Evolutionary conservation across 768 basidiomycete species (phyloP), one percentile per base, ranked within the genome.

Genomic region (Hirschioporus abietinus): DNA sequence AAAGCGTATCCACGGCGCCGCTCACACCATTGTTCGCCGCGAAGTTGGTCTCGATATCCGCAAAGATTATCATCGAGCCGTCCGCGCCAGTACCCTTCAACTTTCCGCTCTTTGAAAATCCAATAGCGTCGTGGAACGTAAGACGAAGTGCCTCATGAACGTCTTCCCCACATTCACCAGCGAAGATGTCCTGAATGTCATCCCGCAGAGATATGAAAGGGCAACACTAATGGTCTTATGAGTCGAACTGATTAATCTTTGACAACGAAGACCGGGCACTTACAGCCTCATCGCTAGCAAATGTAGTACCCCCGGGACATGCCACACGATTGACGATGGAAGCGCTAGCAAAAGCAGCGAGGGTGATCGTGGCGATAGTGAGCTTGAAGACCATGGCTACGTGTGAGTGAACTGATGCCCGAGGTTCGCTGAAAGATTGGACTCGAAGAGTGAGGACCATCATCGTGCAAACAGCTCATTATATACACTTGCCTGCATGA

Each of bases 81-180:
- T 74, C 73, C 34, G 73, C 73, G n/a, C 73, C 73, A 35, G 71
- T 71, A 25, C 73, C 73, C 60, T 61, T 25, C 15, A 61, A 15
- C 60, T 25, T 34, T 25, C 60, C 60, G 52, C 72, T 73, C 1
- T 69, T 70, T 12, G 80, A 82, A 66, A 80, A 79, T 12, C 78
- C 81, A 65, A 82, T 81, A 24, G 81, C 78, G 66, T 81, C 81
- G 69, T 82, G 78, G 75, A 79, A 80, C 15, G 76, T 73, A 1
- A 61, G 30, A 62, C 74, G 72, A 58, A 74, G 67, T 20, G 72
- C 66, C 62, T 70, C 73, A 36, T 74, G 74, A 18, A 71, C 60
- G n/a, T 76, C 76, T 26, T 76, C 73, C 58, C 72, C 72, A 65
- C 77, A 78, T 64, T 73, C 74, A 60, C 70, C 70, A 67, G 71